These are phyloP conservation scores for Xylaria sp. DNA, from an alignment of 2,329 filamentous ascomycete species.

Conservation along the genomic window DNA sequence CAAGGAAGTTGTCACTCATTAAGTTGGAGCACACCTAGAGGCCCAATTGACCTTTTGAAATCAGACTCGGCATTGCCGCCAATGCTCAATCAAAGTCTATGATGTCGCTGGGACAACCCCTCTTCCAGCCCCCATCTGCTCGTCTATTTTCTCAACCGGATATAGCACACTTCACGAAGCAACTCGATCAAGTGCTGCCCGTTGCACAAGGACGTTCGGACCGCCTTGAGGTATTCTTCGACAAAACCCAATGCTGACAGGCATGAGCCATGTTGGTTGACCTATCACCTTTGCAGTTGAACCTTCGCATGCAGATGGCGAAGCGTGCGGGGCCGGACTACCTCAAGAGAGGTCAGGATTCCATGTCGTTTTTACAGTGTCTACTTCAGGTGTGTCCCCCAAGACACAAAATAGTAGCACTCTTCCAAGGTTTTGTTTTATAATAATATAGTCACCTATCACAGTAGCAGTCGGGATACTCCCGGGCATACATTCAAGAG, in stretches of 20 bases:
- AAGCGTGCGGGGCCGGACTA: slow-evolving; percentile 20
- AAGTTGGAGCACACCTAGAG: slow-evolving; percentile 24
- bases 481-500: neutral
- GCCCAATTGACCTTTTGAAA: neutral
- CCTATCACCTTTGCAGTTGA: slow-evolving; percentile 34
- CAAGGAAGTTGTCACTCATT: slow-evolving; percentile 43
- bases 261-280: slow-evolving; percentile 10
- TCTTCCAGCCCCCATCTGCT: neutral
- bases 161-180: neutral
- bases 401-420: neutral
- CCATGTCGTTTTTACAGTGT: slow-evolving; percentile 5
- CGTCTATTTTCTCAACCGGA: neutral
- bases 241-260: slow-evolving; percentile 1
- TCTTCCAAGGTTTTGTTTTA: neutral
- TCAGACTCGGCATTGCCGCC: slow-evolving; percentile 17
- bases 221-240: slow-evolving; percentile 3
- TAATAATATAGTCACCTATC: slow-evolving; percentile 14
- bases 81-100: slow-evolving; percentile 7
- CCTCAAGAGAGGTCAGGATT: slow-evolving; percentile 10
- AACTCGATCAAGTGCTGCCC: neutral
- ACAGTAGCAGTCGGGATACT: slow-evolving; percentile 2
- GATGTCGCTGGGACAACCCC: neutral
- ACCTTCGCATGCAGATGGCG: slow-evolving; percentile 15
- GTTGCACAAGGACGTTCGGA: neutral
- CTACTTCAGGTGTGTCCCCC: slow-evolving; percentile 1